Evolutionary conservation across 2,329 filamentous ascomycete genomes (phyloP), one percentile per base, ranked within the genome.

Genomic region (Dothiorella sarmentorum): DNA sequence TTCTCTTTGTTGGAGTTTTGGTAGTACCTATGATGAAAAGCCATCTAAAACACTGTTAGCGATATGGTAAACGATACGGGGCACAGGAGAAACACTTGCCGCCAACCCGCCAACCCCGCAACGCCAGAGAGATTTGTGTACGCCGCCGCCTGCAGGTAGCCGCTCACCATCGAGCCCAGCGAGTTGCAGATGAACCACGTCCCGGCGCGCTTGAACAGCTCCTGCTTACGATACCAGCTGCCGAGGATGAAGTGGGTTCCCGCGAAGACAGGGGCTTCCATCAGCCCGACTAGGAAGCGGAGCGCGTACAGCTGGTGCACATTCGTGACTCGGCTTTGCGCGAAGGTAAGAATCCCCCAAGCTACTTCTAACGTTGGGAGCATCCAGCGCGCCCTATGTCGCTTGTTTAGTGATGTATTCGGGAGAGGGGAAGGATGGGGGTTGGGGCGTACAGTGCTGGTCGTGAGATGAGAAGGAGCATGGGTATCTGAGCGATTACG

Each of bases 101-200:
- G 29, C 79, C 79, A 82, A 0, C 81, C 81, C 0, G 76, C 69
- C 65, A 78, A 76, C 0, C 81, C 81, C 10, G 67, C 67, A 0
- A 77, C 69, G 0, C 81, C 81, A 17, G 80, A 79, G 0, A 84
- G 71, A 26, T 78, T 78, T 18, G 76, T 78, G 65, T 82, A 82
- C 0, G 78, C 78, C 0, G 78, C 81, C 0, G 81, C 77, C 69
- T 83, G 81, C 0, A 84, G 71, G 59, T 82, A 84, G 1, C 81
- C 82, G n/a, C 79, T 80, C 47, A 84, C 79, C 78, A 84, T 82
- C n/a, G 73, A 71, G 0, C 80, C 82, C 0, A 83, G 72, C 4
- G 77, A 79, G 7, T 80, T 79, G 24, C 77, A 79, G 0, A 81
- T 75, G 56, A 77, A 82, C 71, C 82, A 83, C 11, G 82, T 75